Base-by-base conservation (phyloP, 371 early-diverging fungal genomes). In the Actinomortierella wolfii region DNA sequence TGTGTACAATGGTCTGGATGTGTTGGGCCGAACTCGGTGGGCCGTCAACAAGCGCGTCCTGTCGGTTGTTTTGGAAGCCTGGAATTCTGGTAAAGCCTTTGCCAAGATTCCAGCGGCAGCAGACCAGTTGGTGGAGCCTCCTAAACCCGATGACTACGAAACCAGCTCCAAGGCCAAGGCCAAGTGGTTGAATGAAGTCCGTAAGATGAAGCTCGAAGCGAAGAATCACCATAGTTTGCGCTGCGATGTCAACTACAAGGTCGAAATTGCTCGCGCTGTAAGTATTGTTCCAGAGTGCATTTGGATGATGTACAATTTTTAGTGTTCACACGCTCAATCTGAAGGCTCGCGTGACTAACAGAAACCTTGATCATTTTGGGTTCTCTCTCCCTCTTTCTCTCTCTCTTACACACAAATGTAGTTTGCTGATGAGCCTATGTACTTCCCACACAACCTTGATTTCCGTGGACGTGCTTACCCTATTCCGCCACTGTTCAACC, bases 401-500 rank as follows among this genome's bases (percentile, higher is more conserved):
- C 34, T 11, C 34, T 34, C 34, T 6, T 34, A 11, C 11, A 4
- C 4, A n/a, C n/a, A n/a, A n/a, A 18, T n/a, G 13, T 77, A 89
- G 87, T 97, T 94, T 59, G 76, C 92, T 44, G 91, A 92, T 57
- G 83, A 92, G 48, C 88, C 90, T 1, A 91, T 98, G 83, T 98
- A 90, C 76, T 98, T 98, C 80, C 99, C 99, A 15, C 99, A 98
- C 79, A 95, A 96, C 68, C 73, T 98, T 65, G 99, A 98, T 80
- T 98, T 98, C 87, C 89, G 99, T 59, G 99, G 99, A 23, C 91
- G 99, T 57, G 98, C 98, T 3, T 98, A 98, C 68, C 97, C 99
- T 40, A 95, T 98, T 45, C 96, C 99, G 24, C 89, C 94, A 3
- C 89, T 93, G 55, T 87, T 98, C 53, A 97, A 96, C 81, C 98